Evolutionary conservation across 768 basidiomycete genomes (phyloP).

Genomic region (Trametes cubensis): DNA sequence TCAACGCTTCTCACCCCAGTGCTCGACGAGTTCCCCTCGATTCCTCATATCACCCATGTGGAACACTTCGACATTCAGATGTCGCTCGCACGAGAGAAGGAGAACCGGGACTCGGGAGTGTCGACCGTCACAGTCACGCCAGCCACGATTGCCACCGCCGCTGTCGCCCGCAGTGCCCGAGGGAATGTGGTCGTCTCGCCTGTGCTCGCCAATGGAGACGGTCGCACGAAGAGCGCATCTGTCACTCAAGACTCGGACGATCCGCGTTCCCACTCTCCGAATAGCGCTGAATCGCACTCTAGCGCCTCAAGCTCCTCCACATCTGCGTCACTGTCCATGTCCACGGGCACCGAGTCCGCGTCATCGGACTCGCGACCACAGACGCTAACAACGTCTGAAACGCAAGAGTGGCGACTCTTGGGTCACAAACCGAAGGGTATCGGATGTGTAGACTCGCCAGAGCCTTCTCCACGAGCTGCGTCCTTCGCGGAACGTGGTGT

Average conservation of each 20-base stretch:
- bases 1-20: conserved; percentile 21
- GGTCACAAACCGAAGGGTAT: conserved; percentile 14
- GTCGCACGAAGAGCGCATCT: conserved; percentile 6
- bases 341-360: conserved; percentile 22
- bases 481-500: conserved; percentile 26
- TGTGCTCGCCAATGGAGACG: conserved; percentile 21
- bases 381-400: conserved; percentile 22
- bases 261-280: conserved; percentile 28
- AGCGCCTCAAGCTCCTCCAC: conserved; percentile 25
- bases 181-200: conserved; percentile 29
- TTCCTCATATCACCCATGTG: conserved; percentile 14
- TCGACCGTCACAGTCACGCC: conserved; percentile 36
- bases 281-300: conserved; percentile 29
- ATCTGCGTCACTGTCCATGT: conserved; percentile 20
- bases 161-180: conserved; percentile 29
- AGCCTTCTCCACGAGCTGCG: conserved; percentile 27
- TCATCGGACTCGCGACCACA: conserved; percentile 26
- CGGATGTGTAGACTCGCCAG: conserved; percentile 28
- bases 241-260: conserved; percentile 16
- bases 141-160: conserved; percentile 35
- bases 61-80: conserved; percentile 15
- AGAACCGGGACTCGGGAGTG: conserved; percentile 35
- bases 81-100: conserved; percentile 27
- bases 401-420: conserved; percentile 22
- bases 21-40: conserved; percentile 23